Percentiles rank a stretch among this genome's conserved stretches.
Conservation (phyloP, 1,284 basidiomycete species). For the Microbotryum silenes-acaulis region DNA sequence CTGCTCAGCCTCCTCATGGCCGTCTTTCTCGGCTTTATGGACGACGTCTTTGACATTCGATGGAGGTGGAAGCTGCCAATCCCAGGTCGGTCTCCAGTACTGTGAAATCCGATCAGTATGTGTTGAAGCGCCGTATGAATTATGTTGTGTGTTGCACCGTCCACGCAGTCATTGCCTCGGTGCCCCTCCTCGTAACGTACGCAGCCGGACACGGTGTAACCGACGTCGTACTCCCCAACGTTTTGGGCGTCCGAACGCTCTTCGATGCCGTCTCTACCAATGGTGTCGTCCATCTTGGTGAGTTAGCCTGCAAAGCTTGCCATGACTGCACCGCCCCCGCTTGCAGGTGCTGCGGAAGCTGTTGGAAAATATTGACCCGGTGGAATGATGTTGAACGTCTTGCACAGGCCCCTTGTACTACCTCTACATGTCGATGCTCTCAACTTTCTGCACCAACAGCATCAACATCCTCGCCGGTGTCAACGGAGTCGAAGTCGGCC, state of each 20-base stretch:
- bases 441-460: slow-evolving; percentile 94
- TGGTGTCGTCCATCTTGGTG: slow-evolving; percentile 77
- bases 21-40: slow-evolving; percentile 87
- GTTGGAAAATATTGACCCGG: not conserved
- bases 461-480: slow-evolving; percentile 99
- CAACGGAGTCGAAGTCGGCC: slow-evolving; percentile 90
- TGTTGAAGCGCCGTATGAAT: no score
- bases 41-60: slow-evolving; percentile 96
- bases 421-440: slow-evolving; percentile 88
- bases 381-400: not conserved
- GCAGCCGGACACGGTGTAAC: slow-evolving; percentile 90
- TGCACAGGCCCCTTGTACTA: slow-evolving; percentile 81
- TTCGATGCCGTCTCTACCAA: slow-evolving; percentile 47
- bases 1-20: slow-evolving; percentile 83
- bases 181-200: slow-evolving; percentile 92
- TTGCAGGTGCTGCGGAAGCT: not conserved
- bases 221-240: slow-evolving; percentile 85
- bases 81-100: slow-evolving; percentile 44
- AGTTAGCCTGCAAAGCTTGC: slow-evolving; percentile 10
- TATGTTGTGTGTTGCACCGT: not conserved
- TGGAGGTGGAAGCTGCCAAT: slow-evolving; percentile 98
- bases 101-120: no score
- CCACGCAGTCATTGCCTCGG: slow-evolving; percentile 67
- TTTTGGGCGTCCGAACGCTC: slow-evolving; percentile 35
- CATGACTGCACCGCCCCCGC: not conserved